Percentiles rank a stretch among this genome's conserved stretches.
These are phyloP conservation scores for Coniella lustricola DNA, from an alignment of 2,329 filamentous ascomycete genomes.

Conservation along the genomic window DNA sequence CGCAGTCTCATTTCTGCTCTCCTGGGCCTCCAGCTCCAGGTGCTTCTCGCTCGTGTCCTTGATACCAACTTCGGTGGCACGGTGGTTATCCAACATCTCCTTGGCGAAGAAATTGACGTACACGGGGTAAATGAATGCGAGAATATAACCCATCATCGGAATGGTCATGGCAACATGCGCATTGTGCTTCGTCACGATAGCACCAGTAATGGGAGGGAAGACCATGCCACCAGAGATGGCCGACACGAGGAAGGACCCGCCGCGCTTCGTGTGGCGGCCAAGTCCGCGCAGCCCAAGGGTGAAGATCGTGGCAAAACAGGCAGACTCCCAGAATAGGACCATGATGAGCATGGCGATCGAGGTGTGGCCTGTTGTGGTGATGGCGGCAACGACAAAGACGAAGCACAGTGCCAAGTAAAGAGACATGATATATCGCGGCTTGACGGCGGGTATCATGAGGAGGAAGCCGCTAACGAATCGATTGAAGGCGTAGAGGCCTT, in stretches of 20 bases:
- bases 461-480: constrained; percentile 49
- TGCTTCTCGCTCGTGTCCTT: constrained; percentile 20
- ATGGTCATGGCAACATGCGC: constrained; percentile 24
- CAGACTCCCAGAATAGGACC: constrained; percentile 50
- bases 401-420: constrained; percentile 45
- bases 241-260: constrained; percentile 46
- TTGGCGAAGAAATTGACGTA: constrained; percentile 26
- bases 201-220: constrained; percentile 46
- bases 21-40: constrained; percentile 22
- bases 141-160: constrained; percentile 25
- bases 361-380: constrained; percentile 41
- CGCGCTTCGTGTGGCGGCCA: constrained; percentile 48
- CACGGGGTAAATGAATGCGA: constrained; percentile 24
- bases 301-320: constrained; percentile 54
- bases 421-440: constrained; percentile 49
- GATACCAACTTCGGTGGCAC: constrained; percentile 23
- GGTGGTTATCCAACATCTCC: constrained; percentile 25
- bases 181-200: constrained; percentile 9
- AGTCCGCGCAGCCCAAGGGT: constrained; percentile 51
- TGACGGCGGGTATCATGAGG: constrained; percentile 43
- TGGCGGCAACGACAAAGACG: constrained; percentile 46
- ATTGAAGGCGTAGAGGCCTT: constrained; percentile 53
- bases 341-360: constrained; percentile 49
- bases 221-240: constrained; percentile 49
- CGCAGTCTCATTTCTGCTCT: constrained; percentile 8